These are phyloP conservation scores for Isatis tinctoria DNA, from an alignment of 345 rosid genomes.

Conservation along the genomic window DNA sequence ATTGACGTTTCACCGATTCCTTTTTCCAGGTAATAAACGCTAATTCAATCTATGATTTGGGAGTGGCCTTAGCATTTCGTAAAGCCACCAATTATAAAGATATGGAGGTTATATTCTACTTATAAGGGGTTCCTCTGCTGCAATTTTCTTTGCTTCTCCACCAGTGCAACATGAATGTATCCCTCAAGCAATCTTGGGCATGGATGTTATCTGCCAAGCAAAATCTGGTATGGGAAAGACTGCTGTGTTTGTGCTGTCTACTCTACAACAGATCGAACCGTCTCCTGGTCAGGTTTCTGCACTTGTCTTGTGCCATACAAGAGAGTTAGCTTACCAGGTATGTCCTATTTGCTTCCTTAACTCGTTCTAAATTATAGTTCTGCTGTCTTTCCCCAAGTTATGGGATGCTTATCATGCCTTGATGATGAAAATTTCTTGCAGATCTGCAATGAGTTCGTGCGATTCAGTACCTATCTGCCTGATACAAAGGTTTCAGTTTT, in stretches of 20 bases:
- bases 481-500: constrained; percentile 92
- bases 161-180: constrained; percentile 99
- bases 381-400: not conserved
- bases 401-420: not conserved
- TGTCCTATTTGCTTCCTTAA: not conserved
- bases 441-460: constrained; percentile 96
- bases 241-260: constrained; percentile 88
- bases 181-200: constrained; percentile 97
- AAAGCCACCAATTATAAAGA: constrained; percentile 59
- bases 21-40: constrained; percentile 12
- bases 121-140: constrained; percentile 60
- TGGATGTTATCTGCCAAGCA: constrained; percentile 99
- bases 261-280: constrained; percentile 94
- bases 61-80: constrained; percentile 61
- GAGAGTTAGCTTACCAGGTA: constrained; percentile 98
- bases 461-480: constrained; percentile 93
- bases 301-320: constrained; percentile 88
- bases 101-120: constrained; percentile 70
- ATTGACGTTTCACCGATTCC: not conserved
- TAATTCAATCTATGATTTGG: constrained; percentile 47
- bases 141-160: constrained; percentile 83
- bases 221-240: constrained; percentile 99
- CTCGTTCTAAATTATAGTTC: not conserved
- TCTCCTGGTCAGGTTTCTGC: constrained; percentile 91
- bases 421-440: constrained; percentile 19